Conservation (phyloP, 345 rosid genomes). For the Moricandia arvensis region DNA sequence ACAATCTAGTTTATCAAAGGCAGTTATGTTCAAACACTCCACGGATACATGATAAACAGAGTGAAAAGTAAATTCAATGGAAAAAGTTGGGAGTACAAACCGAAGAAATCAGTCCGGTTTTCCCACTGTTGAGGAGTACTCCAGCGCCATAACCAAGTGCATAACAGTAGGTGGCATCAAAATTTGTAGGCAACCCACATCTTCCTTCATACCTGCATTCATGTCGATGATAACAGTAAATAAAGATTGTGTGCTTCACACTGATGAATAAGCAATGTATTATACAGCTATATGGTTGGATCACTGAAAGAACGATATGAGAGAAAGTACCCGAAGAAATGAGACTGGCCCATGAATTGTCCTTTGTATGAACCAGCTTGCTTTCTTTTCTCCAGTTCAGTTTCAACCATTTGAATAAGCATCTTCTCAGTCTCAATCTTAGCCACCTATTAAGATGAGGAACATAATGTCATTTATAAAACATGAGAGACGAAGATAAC, state of each 20-base stretch:
- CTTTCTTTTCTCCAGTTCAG: constrained; percentile 89
- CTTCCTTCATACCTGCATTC: constrained; percentile 88
- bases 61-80: not conserved
- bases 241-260: not conserved
- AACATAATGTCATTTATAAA: not conserved
- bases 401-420: constrained; percentile 99
- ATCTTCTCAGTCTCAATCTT: constrained; percentile 99
- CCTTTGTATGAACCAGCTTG: constrained; percentile 69
- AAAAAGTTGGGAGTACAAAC: constrained; percentile 44
- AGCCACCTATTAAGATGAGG: constrained; percentile 62
- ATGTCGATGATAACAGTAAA: not conserved
- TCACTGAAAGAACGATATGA: not conserved
- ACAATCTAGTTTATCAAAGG: not conserved
- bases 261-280: not conserved
- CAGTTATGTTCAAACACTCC: constrained; percentile 6
- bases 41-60: not conserved
- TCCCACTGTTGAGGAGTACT: constrained; percentile 83
- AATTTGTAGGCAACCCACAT: constrained; percentile 97
- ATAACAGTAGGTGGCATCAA: constrained; percentile 90
- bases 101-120: constrained; percentile 91
- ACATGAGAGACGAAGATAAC: not conserved
- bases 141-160: constrained; percentile 96
- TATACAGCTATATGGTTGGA: not conserved
- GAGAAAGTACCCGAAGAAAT: constrained; percentile 83
- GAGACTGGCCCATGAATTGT: constrained; percentile 85